phyloP scores from a whole-genome alignment of 257 asterid genomes.

The Primulina eburnea region DNA sequence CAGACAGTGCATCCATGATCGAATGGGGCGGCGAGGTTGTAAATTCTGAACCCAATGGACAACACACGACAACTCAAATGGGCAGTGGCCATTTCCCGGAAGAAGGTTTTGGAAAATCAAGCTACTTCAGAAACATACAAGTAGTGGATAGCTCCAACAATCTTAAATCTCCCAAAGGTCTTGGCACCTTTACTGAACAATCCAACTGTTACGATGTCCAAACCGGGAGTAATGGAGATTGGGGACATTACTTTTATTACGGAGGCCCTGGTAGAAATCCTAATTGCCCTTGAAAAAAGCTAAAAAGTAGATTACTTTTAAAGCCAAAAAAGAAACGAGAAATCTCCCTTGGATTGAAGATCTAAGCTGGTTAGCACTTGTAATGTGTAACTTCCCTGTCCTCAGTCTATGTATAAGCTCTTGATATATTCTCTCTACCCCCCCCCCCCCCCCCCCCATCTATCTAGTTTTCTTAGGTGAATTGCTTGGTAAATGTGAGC shows the following conservation, averaged over 20 bases:
- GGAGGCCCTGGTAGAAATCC: conserved; percentile 94
- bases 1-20: conserved; percentile 79
- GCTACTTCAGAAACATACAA: conserved; percentile 82
- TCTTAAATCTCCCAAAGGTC: conserved; percentile 67
- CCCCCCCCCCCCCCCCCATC: neutral
- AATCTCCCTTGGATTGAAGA: conserved; percentile 13
- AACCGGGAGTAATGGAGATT: conserved; percentile 68
- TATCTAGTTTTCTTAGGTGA: conserved; percentile 32
- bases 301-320: neutral
- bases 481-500: conserved; percentile 37
- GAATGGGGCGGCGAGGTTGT: conserved; percentile 96
- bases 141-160: conserved; percentile 81
- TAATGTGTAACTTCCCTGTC: conserved; percentile 29
- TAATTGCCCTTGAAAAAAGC: conserved; percentile 53
- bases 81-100: conserved; percentile 88
- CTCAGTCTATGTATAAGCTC: conserved; percentile 27
- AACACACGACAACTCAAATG: conserved; percentile 87
- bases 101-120: conserved; percentile 79
- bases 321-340: neutral
- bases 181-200: conserved; percentile 73
- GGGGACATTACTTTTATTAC: conserved; percentile 88
- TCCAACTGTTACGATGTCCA: conserved; percentile 86
- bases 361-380: conserved; percentile 15
- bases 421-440: neutral
- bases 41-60: conserved; percentile 62